A percentile compares a stretch with the other conserved stretches of the same genome.
Evolutionary conservation across 2,329 filamentous ascomycete genomes (phyloP).

Genomic region (Trichophyton benhamiae): DNA sequence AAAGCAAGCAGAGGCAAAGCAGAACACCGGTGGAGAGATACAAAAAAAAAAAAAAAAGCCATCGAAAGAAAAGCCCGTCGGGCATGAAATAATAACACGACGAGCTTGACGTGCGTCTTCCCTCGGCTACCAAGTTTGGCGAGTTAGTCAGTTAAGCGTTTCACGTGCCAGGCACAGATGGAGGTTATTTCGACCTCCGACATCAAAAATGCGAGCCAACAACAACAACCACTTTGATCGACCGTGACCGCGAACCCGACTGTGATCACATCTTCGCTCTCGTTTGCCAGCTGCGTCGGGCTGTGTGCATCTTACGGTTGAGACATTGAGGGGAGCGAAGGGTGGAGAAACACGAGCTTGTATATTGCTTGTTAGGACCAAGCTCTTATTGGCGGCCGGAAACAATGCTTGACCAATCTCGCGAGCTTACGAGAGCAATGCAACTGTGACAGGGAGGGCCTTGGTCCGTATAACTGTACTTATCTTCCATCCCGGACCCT

Average conservation of each 20-base stretch:
- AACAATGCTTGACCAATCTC: conserved; percentile 3
- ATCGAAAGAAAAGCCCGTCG: not conserved
- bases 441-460: not conserved
- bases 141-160: not conserved
- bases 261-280: not conserved
- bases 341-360: conserved; percentile 2
- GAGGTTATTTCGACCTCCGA: not conserved
- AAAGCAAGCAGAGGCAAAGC: not conserved
- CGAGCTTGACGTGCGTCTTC: not conserved
- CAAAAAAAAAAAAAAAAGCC: no score
- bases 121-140: not conserved
- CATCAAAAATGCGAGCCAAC: not conserved
- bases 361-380: conserved; percentile 2
- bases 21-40: no score
- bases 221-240: no score
- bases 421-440: not conserved
- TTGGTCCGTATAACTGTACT: not conserved
- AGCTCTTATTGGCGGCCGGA: not conserved
- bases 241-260: not conserved
- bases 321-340: not conserved
- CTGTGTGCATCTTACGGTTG: not conserved
- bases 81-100: no score
- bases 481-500: not conserved
- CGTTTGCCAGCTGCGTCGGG: not conserved
- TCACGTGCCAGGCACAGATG: not conserved